Conservation (phyloP, 768 basidiomycete genomes). For the Tricholoma furcatifolium region DNA sequence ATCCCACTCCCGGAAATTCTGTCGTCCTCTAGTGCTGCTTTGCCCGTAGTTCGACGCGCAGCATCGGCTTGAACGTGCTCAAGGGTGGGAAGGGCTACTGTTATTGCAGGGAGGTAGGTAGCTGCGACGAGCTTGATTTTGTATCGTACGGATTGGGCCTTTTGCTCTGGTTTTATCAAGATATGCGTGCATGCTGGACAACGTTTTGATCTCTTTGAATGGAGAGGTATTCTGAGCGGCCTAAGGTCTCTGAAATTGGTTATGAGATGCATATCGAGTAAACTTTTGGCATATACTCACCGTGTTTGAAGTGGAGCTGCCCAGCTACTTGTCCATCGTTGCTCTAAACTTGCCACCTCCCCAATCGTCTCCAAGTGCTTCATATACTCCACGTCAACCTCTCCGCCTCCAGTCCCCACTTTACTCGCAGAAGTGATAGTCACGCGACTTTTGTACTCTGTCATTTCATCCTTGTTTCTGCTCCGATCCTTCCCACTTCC, state of each 20-base stretch:
- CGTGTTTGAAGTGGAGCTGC: slow-evolving; percentile 57
- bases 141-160: slow-evolving; percentile 89
- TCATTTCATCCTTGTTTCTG: slow-evolving; percentile 73
- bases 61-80: slow-evolving; percentile 41
- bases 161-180: slow-evolving; percentile 97
- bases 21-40: slow-evolving; percentile 42
- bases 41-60: slow-evolving; percentile 40
- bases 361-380: slow-evolving; percentile 57
- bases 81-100: slow-evolving; percentile 63
- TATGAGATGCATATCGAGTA: not conserved
- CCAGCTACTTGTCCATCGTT: slow-evolving; percentile 85
- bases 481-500: slow-evolving; percentile 60
- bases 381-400: slow-evolving; percentile 71
- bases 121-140: slow-evolving; percentile 98
- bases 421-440: slow-evolving; percentile 58
- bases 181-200: slow-evolving; percentile 95
- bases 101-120: slow-evolving; percentile 89
- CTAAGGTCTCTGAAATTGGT: slow-evolving; percentile 65
- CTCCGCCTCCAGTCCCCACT: slow-evolving; percentile 58
- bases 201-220: slow-evolving; percentile 93
- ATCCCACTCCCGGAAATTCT: slow-evolving; percentile 38
- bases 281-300: slow-evolving; percentile 38
- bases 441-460: slow-evolving; percentile 71
- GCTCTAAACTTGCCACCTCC: slow-evolving; percentile 70
- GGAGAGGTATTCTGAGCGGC: slow-evolving; percentile 88